Percentiles rank a stretch among this genome's conserved stretches.
Evolutionary conservation across 1,284 basidiomycete genomes (phyloP).

Genomic region (Trichosporon faecale): DNA sequence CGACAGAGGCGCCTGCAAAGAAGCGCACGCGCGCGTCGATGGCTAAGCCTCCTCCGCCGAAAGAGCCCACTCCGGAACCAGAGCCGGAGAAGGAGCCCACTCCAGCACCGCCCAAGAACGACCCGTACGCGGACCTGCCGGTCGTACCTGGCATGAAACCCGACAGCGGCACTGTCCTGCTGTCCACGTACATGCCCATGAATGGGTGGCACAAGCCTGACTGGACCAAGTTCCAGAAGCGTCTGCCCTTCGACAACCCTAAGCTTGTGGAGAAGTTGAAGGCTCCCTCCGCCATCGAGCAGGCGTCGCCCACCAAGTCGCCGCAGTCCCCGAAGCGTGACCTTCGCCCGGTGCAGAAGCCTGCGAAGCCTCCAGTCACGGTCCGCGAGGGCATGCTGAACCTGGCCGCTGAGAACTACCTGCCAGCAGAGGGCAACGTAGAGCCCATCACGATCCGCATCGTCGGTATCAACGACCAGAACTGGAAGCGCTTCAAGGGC

Average conservation of each 20-base stretch:
- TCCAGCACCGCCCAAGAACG: conserved; percentile 13
- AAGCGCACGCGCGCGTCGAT: conserved; percentile 25
- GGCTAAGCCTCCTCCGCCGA: conserved; percentile 13
- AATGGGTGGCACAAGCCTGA: conserved; percentile 34
- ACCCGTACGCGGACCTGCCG: conserved; percentile 23
- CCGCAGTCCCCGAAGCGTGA: conserved; percentile 14
- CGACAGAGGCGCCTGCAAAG: conserved; percentile 10
- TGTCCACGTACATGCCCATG: conserved; percentile 38
- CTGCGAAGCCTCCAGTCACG: not conserved
- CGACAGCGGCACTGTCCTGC: conserved; percentile 34
- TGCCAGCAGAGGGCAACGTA: conserved; percentile 30
- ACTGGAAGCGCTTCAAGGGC: conserved; percentile 37
- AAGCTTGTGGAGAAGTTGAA: conserved; percentile 26
- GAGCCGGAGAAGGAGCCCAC: conserved; percentile 9
- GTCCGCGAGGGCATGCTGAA: conserved; percentile 32
- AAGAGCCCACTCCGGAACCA: conserved; percentile 17
- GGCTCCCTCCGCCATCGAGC: not conserved
- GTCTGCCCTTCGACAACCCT: conserved; percentile 41
- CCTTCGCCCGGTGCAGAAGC: conserved; percentile 8
- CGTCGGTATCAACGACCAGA: conserved; percentile 31
- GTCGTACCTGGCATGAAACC: conserved; percentile 34
- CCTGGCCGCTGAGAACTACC: conserved; percentile 35
- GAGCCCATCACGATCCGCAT: conserved; percentile 42
- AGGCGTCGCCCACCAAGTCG: not conserved
- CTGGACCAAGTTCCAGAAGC: conserved; percentile 32